These are phyloP conservation scores for Blumeriella jaapii DNA, from an alignment of 2,329 filamentous ascomycete species.

Conservation along the genomic window DNA sequence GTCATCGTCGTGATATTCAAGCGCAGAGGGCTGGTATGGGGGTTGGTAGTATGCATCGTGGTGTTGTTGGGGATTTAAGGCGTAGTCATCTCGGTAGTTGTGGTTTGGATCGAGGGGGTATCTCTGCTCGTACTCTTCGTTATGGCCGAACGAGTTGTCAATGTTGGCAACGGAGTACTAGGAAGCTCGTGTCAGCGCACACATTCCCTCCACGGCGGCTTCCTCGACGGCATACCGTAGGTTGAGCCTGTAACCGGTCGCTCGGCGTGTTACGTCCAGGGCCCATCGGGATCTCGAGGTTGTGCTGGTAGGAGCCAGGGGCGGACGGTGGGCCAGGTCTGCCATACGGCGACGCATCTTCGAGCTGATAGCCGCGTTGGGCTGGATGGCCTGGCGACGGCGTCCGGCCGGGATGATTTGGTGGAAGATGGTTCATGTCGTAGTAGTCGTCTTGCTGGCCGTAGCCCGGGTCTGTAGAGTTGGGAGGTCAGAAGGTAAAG, in stretches of 20 bases:
- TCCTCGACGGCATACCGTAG: conserved; percentile 51
- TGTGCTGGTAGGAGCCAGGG: no score
- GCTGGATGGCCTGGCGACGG: conserved; percentile 69
- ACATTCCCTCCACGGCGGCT: not conserved
- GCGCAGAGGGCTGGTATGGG: conserved; percentile 56
- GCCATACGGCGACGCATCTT: conserved; percentile 39
- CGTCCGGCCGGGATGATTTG: conserved; percentile 42
- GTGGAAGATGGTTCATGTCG: conserved; percentile 45
- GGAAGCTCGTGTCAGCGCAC: conserved; percentile 10
- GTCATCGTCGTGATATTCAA: conserved; percentile 46
- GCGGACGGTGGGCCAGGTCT: no score
- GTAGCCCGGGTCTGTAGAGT: conserved; percentile 20
- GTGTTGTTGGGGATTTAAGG: conserved; percentile 71
- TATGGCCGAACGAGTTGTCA: conserved; percentile 48
- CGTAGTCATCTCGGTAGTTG: conserved; percentile 53
- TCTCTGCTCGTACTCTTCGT: conserved; percentile 45
- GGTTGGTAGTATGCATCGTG: conserved; percentile 80
- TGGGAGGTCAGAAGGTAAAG: conserved; percentile 16
- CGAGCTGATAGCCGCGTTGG: conserved; percentile 67
- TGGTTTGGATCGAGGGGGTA: conserved; percentile 35
- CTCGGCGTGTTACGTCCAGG: conserved; percentile 48
- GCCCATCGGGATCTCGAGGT: conserved; percentile 59
- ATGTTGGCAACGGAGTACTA: conserved; percentile 64
- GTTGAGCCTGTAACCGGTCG: conserved; percentile 73
- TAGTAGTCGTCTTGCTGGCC: conserved; percentile 47